Evolutionary conservation across 331 rosid species (phyloP), one percentile per base, ranked within the genome.

Genomic region (Pyracantha coccinea): DNA sequence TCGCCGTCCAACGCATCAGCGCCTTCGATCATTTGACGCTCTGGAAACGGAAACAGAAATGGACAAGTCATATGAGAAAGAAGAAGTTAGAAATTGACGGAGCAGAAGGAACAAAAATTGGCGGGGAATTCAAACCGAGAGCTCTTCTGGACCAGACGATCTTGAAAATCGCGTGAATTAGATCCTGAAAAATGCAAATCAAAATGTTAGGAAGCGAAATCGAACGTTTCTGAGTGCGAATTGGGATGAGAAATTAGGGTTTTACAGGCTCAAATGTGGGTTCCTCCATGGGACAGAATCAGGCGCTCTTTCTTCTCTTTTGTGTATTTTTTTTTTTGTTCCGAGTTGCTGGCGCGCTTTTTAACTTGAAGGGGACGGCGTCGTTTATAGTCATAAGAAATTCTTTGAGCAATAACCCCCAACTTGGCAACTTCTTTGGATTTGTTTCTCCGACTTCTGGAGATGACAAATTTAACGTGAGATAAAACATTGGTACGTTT

Each of bases 151-250:
- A 80, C 95, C 92, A 94, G 38, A 89, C 80, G 75, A 78, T 87
- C 94, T 89, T 93, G 90, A 91, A 83, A 80, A 94, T 82, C 74
- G 88, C 84, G 75, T 81, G 84, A 54, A 94, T 85, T 68, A 91
- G 78, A 78, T 85, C 93, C 98, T 94, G 47, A 41, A 25, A 31
- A 33, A 47, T 12, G 15, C 8, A 2, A 66, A 0, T 9, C 23
- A 45, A 60, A 75, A 60, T 28, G 45, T 41, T 5, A 52, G 44
- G 58, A 41, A 5, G 29, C 58, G 1, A 6, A 19, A 38, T 9
- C 7, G 67, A 55, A 7, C 21, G 13, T 11, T 4, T 41, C 12
- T 2, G 68, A 25, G 25, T 33, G 11, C 25, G 13, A 75, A 66
- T 25, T 20, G 41, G 52, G 27, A 16, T 71, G 21, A 58, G 14